Percentiles rank a stretch among this genome's conserved stretches.
phyloP scores from a whole-genome alignment of 192 early-diverging fungal genomes.

The Coemansia pectinata region DNA sequence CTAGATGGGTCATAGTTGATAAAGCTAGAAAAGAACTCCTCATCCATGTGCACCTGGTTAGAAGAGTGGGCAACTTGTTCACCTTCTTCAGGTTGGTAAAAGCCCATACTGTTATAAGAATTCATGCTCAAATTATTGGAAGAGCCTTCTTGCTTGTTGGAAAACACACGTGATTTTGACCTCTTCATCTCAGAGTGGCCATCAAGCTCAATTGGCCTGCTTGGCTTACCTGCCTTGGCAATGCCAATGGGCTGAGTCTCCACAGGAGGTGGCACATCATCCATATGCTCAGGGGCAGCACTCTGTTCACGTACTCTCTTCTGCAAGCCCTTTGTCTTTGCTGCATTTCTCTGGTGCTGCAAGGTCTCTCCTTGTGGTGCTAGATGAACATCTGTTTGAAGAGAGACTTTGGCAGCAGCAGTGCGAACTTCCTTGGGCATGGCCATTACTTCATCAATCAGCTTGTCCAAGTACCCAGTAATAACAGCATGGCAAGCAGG shows the following conservation, averaged over 20 bases:
- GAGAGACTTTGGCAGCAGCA: neutral
- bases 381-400: neutral
- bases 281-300: neutral
- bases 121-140: no score
- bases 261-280: neutral
- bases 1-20: slow-evolving; percentile 21
- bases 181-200: slow-evolving; percentile 17
- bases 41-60: slow-evolving; percentile 16
- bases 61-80: neutral
- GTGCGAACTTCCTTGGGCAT: slow-evolving; percentile 16
- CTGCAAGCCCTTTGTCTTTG: neutral
- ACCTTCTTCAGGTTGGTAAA: neutral
- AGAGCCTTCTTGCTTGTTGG: neutral
- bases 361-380: neutral
- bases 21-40: slow-evolving; percentile 42
- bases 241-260: slow-evolving; percentile 7
- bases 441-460: slow-evolving; percentile 29
- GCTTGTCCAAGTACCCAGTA: neutral
- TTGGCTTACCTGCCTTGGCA: neutral
- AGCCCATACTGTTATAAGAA: neutral
- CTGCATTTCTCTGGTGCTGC: neutral
- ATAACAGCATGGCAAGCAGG: neutral
- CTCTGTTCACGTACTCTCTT: slow-evolving; percentile 11
- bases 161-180: slow-evolving; percentile 26
- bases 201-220: neutral